phyloP scores from a whole-genome alignment of 768 basidiomycete species.

The Lentinula lateritia region DNA sequence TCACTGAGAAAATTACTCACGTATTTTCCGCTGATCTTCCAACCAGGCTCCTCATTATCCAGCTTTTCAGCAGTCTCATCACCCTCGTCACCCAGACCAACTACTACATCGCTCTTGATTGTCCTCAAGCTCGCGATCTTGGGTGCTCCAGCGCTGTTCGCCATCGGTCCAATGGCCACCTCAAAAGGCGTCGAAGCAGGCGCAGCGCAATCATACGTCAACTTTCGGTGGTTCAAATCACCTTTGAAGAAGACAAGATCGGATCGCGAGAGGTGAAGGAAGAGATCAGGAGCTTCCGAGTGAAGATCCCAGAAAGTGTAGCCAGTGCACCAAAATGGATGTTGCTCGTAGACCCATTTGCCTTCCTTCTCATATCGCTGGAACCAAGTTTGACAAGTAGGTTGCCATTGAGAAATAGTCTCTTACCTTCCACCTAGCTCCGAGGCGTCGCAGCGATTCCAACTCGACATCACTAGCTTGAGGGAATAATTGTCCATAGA shows the following conservation, averaged over 20 bases:
- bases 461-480: conserved; percentile 74
- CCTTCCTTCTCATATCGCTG: conserved; percentile 91
- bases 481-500: conserved; percentile 90
- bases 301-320: conserved; percentile 91
- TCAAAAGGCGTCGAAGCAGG: conserved; percentile 87
- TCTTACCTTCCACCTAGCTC: conserved; percentile 82
- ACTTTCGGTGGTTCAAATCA: conserved; percentile 88
- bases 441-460: conserved; percentile 75
- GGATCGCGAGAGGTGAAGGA: conserved; percentile 84
- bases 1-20: conserved; percentile 29
- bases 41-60: conserved; percentile 84
- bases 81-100: conserved; percentile 68
- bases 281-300: conserved; percentile 82
- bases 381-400: conserved; percentile 2
- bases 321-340: conserved; percentile 94
- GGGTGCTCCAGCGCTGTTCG: conserved; percentile 82
- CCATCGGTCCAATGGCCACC: conserved; percentile 89
- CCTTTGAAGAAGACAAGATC: conserved; percentile 95
- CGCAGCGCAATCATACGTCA: conserved; percentile 83
- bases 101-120: conserved; percentile 94
- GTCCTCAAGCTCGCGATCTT: conserved; percentile 83
- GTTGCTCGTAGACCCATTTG: conserved; percentile 92
- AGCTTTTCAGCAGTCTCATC: conserved; percentile 70
- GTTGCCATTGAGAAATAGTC: neutral
- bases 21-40: conserved; percentile 98